Base-by-base conservation (phyloP, 805 yeast genomes). In the Nematodospora valgi region DNA sequence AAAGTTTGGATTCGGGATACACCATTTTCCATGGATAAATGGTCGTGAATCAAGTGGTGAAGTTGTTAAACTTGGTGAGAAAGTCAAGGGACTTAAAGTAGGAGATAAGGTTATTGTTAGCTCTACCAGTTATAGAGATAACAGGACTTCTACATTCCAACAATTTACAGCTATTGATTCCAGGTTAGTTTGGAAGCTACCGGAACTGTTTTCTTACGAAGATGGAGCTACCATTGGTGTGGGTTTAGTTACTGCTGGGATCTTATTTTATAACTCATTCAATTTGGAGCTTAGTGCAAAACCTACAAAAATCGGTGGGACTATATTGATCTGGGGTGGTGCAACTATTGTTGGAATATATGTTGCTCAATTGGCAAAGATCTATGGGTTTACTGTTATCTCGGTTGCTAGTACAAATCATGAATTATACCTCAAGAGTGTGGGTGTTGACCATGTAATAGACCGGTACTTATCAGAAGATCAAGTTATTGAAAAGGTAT, bases 11-110 rank as follows among this genome's bases (percentile, higher is more conserved):
- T 71, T 71, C 50, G 74, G 72, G 15, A 59, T 70, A 6, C 64
- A 70, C 41, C 59, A 67, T 10, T 68, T 70, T 38, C 76, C 76
- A 7, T 70, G 76, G 76, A 54, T 70, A 31, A 70, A 68, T 46
- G 76, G 76, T 11, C 51, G 76, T 23, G 76, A 70, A 44, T 55
- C 67, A 29, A 58, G 70, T 16, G 76, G 76, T 1, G 36, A 54
- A 6, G 59, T 70, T 3, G 59, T 56, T 6, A 51, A 58, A 23
- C 35, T 47, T 6, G 73, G 74, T 19, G 39, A 21, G 3, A 51
- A 53, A 22, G 72, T 67, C 5, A 19, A 29, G 6, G 41, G 47
- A 6, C 48, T 65, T 17, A 38, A 51, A 1, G 24, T 54, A 9
- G 66, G 65, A 6, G 63, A 65, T 26, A 54, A 58, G 28, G 75